Base-by-base conservation (phyloP, 352 stramenopile species). In the Plasmopara muralis region DNA sequence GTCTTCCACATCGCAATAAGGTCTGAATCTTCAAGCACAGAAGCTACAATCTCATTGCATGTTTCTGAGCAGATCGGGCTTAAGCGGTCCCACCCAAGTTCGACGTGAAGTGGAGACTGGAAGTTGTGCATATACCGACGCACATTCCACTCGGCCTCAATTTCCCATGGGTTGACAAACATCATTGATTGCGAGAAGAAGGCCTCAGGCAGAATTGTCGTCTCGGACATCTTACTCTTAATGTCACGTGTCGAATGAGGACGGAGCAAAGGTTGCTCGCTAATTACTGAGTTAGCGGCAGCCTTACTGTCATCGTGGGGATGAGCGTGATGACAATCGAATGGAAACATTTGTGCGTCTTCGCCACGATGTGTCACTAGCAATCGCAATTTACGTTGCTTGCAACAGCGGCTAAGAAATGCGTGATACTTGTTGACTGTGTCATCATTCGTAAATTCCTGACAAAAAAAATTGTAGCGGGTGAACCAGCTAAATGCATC, bases 161-260 rank as follows among this genome's bases (percentile, higher is more conserved):
- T 70, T 66, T 93, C 79, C 82, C 82, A 93, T 14, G 77, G 75
- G 44, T 87, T 66, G 15, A 93, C 82, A 62, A 93, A 89, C 74
- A 88, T 86, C 60, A 93, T 85, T 13, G 78, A 74, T 45, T 89
- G 70, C 41, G 72, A 47, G 31, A 55, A 62, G 14, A 66, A 55
- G 5, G 52, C 64, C n/a, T 65, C 59, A 30, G 52, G 47, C 2
- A 64, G 47, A 40, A 31, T 10, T 28, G 60, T 47, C 6, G 18
- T n/a, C 6, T 31, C 31, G 16, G 38, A 29, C n/a, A 48, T 28
- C 18, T 66, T 57, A 42, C 57, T 60, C 14, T 35, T 54, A 43
- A 25, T 18, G 35, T 16, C 57, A 51, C 49, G 69, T 15, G 52
- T 13, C 33, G 60, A 45, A 13, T 15, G 43, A 14, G 44, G 44